Evolutionary conservation across 2,329 filamentous ascomycete genomes (phyloP).

Genomic region (Arthrobotrys conoides): DNA sequence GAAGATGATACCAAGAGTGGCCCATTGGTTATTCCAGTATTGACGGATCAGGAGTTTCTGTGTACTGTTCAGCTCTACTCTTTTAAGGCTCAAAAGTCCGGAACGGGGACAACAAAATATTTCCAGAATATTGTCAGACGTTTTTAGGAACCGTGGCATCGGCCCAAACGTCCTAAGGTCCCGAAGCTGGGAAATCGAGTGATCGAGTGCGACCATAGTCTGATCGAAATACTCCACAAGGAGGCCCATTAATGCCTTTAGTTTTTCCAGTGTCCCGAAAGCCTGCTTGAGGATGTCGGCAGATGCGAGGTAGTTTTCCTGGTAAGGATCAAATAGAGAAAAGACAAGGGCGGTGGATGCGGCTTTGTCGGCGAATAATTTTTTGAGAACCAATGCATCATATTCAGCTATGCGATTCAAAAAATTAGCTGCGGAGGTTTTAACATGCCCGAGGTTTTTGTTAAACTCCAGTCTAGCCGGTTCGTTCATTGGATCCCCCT

Average conservation of each 20-base stretch:
- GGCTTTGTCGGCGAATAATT: conserved; percentile 77
- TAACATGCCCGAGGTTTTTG: conserved; percentile 75
- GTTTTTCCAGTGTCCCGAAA: conserved; percentile 74
- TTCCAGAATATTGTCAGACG: conserved; percentile 75
- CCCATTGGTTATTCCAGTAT: conserved; percentile 91
- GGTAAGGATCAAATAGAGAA: conserved; percentile 84
- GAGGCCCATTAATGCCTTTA: conserved; percentile 76
- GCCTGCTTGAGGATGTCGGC: conserved; percentile 82
- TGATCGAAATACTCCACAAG: conserved; percentile 72
- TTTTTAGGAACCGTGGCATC: conserved; percentile 74
- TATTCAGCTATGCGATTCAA: conserved; percentile 86
- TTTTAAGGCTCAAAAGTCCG: conserved; percentile 72
- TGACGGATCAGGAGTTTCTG: conserved; percentile 78
- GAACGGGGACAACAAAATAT: conserved; percentile 76
- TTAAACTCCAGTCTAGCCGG: conserved; percentile 81
- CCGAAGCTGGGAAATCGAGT: conserved; percentile 72
- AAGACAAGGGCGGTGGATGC: conserved; percentile 82
- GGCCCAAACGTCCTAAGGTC: conserved; percentile 74
- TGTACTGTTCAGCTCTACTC: conserved; percentile 72
- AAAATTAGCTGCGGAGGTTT: conserved; percentile 77
- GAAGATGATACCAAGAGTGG: conserved; percentile 83
- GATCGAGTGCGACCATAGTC: conserved; percentile 73
- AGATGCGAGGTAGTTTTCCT: conserved; percentile 82
- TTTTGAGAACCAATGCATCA: conserved; percentile 76
- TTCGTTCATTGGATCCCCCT: conserved; percentile 67